Conservation (phyloP, 2,329 filamentous ascomycete genomes). For the Tolypocladium inflatum region DNA sequence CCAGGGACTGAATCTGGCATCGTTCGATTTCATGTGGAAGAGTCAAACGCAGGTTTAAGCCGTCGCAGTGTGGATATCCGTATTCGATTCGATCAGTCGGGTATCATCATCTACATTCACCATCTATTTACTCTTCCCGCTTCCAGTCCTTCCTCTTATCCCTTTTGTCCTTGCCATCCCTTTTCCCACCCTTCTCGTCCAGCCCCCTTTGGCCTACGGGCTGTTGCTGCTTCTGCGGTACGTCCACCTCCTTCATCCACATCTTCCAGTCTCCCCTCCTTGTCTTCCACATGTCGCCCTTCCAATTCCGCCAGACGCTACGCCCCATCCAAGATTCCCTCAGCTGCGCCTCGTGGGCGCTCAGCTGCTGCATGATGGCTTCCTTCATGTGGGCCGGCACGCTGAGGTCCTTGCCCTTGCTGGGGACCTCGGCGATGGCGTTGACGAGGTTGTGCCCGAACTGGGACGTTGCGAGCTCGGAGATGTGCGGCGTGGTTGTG, state of each 20-base stretch:
- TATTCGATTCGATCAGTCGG: not conserved
- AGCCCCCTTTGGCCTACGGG: not conserved
- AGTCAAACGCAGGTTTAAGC: not conserved
- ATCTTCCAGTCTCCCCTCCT: conserved; percentile 43
- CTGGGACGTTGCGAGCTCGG: conserved; percentile 38
- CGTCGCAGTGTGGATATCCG: not conserved
- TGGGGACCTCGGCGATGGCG: conserved; percentile 39
- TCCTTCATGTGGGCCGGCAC: conserved; percentile 51
- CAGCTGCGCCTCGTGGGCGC: conserved; percentile 36
- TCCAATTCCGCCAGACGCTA: conserved; percentile 48
- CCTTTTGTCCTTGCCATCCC: not conserved
- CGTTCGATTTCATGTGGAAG: not conserved
- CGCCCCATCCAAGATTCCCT: conserved; percentile 45
- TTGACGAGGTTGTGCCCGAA: conserved; percentile 42
- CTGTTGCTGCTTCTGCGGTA: conserved; percentile 4
- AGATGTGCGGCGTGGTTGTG: conserved; percentile 32
- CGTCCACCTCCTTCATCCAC: conserved; percentile 42
- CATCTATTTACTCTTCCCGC: not conserved
- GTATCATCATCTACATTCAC: not conserved
- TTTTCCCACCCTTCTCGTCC: not conserved
- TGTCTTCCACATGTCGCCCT: conserved; percentile 47
- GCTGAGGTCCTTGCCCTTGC: conserved; percentile 35
- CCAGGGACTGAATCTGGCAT: not conserved
- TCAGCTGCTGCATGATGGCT: conserved; percentile 39
- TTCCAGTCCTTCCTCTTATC: not conserved